Evolutionary conservation across 2,329 filamentous ascomycete species (phyloP), one percentile per base, ranked within the genome.

Genomic region (Fusarium robinianum): DNA sequence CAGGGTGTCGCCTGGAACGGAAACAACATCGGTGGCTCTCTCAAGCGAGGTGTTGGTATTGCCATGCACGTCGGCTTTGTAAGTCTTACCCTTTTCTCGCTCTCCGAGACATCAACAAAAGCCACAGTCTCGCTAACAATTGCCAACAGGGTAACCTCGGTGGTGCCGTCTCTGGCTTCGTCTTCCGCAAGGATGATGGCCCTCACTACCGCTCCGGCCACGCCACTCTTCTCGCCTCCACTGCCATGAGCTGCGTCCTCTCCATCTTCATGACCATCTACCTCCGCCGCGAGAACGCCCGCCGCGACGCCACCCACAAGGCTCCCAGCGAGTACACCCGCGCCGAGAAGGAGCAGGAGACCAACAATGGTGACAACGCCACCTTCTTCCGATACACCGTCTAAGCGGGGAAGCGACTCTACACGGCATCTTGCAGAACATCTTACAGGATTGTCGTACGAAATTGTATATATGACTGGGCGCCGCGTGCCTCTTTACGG

Each of bases 131-230:
- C 40, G 29, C 50, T 61, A 49, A 61, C 48, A 39, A 8, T 2
- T 12, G 17, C 40, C 16, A 65, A 64, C 16, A 65, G 62, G 65
- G 65, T 52, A 74, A 68, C 51, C 58, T 68, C 6, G 66, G 66
- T 36, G 66, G 65, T 48, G 63, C 65, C 33, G 41, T 67, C 25
- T 58, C 66, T 38, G 65, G 64, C 31, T 69, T 67, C 41, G 58
- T 68, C 37, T 64, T 66, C 55, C 64, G 60, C 44, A 55, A 57
- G 47, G 49, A 59, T 18, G 77, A 81, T 22, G 74, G 67, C 1
- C 79, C 79, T 3, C 70, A 78, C 22, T 85, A 80, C 62, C 67
- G 79, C 34, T 72, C 72, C 19, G 83, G 82, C 7, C 82, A 86
- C 57, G 77, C 77, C 1, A 72, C 80, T 6, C 81, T 81, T 3